Base-by-base conservation (phyloP, 108 stramenopile species). In the Cyclostephanos tholiformis region DNA sequence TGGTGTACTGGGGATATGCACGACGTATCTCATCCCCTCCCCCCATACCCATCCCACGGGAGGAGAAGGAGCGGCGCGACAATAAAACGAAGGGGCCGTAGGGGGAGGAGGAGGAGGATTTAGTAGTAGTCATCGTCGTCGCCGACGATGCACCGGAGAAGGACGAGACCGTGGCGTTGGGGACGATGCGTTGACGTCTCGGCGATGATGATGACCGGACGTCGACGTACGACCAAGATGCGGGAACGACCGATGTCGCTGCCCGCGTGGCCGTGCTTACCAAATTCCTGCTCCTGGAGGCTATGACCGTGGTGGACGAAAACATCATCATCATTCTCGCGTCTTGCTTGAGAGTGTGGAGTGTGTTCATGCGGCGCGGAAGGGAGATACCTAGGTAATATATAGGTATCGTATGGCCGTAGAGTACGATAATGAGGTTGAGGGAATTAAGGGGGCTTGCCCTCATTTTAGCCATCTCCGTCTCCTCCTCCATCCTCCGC, bases 1-100 rank as follows among this genome's bases (percentile, higher is more conserved):
- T 59, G 7, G 77, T 76, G 73, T 88, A 88, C 55, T 72, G 69
- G 19, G 89, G 89, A 61, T 80, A 87, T 22, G 82, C 83, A 55
- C 82, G 77, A 57, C 71, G 72, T 36, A 82, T 50, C 69, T 43
- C 57, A 35, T 26, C 32, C 32, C 32, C 32, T 4, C 32, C 32
- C 32, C 32, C 32, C 4, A 2, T 4, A 2, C 32, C 32, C 32
- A 32, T 32, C 32, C 32, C 71, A 38, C 51, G 63, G 49, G 50
- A 61, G 13, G 76, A 73, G 51, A 69, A 57, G 6, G 71, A 72
- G 66, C 32, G 62, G 57, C 13, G 26, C 56, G 65, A 43, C 48
- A n/a, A 43, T 58, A n/a, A n/a, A 6, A 52, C n/a, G 50, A 22
- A 6, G n/a, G n/a, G n/a, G n/a, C n/a, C n/a, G n/a, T 36, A 51